Conservation (phyloP, 2,329 filamentous ascomycete species). For the Neofusicoccum kwambonambiense region DNA sequence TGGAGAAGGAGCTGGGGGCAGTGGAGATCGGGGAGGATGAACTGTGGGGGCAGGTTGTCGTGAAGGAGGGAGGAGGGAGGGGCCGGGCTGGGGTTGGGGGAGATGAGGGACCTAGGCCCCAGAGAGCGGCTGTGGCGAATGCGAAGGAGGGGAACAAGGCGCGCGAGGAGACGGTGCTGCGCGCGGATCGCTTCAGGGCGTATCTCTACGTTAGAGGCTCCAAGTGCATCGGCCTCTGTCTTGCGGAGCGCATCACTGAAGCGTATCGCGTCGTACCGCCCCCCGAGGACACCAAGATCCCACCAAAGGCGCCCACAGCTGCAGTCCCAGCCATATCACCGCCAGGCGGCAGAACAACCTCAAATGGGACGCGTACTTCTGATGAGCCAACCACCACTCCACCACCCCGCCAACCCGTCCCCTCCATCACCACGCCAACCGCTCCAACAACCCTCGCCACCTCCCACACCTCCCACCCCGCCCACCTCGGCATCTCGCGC, state of each 20-base stretch:
- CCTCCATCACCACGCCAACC: not conserved
- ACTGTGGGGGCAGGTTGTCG: conserved; percentile 54
- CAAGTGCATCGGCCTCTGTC: conserved; percentile 62
- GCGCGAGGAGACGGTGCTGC: conserved; percentile 1
- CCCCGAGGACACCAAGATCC: conserved; percentile 19
- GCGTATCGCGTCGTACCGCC: conserved; percentile 50
- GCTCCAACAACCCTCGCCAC: conserved; percentile 35
- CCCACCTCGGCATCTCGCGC: conserved; percentile 61
- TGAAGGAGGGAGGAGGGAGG: not conserved
- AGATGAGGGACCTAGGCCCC: not conserved
- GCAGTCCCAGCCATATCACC: conserved; percentile 20
- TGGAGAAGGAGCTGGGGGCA: conserved; percentile 62
- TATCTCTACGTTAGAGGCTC: conserved; percentile 62
- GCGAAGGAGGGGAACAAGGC: not conserved
- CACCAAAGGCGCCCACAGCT: conserved; percentile 21
- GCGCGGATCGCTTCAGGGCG: conserved; percentile 55
- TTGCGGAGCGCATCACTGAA: conserved; percentile 61
- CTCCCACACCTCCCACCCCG: conserved; percentile 43
- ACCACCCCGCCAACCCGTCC: not conserved
- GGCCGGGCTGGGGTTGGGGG: not conserved
- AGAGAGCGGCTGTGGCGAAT: not conserved
- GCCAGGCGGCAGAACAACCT: conserved; percentile 22
- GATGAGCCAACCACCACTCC: not conserved
- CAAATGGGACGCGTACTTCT: conserved; percentile 12
- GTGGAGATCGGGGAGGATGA: conserved; percentile 57